Base-by-base conservation (phyloP, 352 stramenopile genomes). In the Lagenidium giganteum region DNA sequence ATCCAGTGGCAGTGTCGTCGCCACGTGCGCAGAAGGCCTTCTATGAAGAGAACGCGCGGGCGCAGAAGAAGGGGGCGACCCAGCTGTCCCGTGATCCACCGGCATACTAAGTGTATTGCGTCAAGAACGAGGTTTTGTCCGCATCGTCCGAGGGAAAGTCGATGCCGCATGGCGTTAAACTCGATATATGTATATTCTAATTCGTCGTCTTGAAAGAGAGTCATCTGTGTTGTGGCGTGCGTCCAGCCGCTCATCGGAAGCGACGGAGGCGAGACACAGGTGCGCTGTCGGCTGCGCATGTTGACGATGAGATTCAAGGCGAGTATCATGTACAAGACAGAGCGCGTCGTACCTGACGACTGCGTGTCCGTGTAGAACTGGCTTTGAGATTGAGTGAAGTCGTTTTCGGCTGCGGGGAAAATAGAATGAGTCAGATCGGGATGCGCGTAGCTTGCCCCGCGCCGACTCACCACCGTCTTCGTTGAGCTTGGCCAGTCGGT, bases 401-500 rank as follows among this genome's bases (percentile, higher is more conserved):
- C 40, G 18, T 60, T 42, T 12, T 54, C 53, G 25, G 37, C 53
- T 8, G 8, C 30, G 12, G 28, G 12, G n/a, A n/a, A n/a, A n/a
- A n/a, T n/a, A n/a, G n/a, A n/a, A n/a, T n/a, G n/a, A n/a, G n/a
- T n/a, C 20, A 43, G 8, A 14, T 23, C 35, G 5, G 2, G 2
- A 38, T 18, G 17, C 18, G 32, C 37, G 24, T n/a, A 20, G n/a
- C n/a, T n/a, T n/a, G n/a, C n/a, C n/a, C n/a, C n/a, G n/a, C n/a
- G n/a, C n/a, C 21, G 13, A 49, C 61, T 40, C 35, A 80, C 69
- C 54, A 20, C 44, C 46, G 38, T 64, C 67, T 21, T 73, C 48
- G 17, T 60, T 79, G 43, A 89, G 64, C 33, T 70, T 77, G 5
- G 77, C 66, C 25, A 92, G 52, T 14, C 66, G 67, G 49, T 87